These are phyloP conservation scores for Saccharomycopsis amapae DNA, from an alignment of 805 yeast species.

Conservation along the genomic window DNA sequence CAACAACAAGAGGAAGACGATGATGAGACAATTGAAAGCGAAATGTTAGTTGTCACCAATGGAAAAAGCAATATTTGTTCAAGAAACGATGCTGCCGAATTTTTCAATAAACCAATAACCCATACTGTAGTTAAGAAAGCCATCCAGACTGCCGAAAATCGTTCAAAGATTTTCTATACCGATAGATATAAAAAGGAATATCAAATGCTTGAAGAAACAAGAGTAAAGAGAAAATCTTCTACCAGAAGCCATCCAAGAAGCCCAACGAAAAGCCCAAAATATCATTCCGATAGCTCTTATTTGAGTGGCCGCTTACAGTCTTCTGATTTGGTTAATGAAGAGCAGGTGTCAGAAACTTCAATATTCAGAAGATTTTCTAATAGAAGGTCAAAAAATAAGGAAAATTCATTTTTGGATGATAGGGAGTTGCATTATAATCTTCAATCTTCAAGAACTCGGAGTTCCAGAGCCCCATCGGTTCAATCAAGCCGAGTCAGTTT, in stretches of 20 bases:
- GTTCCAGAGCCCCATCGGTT: not conserved
- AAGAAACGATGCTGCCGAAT: not conserved
- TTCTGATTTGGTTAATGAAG: not conserved
- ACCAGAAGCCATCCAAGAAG: too few species aligned
- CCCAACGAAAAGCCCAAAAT: too few species aligned
- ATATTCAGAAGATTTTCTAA: not conserved
- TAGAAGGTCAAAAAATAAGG: not conserved
- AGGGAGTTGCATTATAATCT: not conserved
- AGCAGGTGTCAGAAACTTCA: not conserved
- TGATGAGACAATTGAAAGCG: not conserved
- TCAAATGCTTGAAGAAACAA: not conserved
- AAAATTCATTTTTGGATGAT: not conserved
- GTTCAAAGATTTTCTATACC: not conserved
- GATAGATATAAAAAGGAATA: not conserved
- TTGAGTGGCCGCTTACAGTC: not conserved
- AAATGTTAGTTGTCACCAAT: not conserved
- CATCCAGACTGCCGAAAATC: not conserved
- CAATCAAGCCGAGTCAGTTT: slow-evolving; percentile 10
- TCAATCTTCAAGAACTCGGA: not conserved
- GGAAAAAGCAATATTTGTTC: not conserved
- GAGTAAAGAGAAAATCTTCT: not conserved
- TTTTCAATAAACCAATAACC: not conserved
- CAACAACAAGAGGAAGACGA: slow-evolving; percentile 4
- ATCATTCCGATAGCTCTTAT: not conserved
- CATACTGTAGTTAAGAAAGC: not conserved